These are phyloP conservation scores for Plantago coronopus DNA, from an alignment of 305 asterid genomes.

Conservation along the genomic window DNA sequence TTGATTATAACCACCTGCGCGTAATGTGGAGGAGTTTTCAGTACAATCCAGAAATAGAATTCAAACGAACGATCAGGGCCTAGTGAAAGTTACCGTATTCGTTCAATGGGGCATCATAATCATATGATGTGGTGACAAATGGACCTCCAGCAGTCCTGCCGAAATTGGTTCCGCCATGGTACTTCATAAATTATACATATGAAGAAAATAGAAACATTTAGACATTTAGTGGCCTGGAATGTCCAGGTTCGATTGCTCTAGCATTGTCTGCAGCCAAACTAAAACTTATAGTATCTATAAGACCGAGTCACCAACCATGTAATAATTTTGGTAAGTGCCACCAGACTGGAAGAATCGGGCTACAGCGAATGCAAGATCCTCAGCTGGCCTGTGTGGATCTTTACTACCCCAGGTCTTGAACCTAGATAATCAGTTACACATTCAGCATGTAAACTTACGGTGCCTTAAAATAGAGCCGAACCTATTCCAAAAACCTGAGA, in stretches of 20 bases:
- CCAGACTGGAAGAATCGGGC: slow-evolving; percentile 42
- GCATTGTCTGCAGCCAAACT: too few relatives aligned
- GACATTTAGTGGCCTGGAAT: too few relatives aligned
- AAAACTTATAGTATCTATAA: too few relatives aligned
- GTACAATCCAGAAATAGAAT: not conserved
- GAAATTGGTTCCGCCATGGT: slow-evolving; percentile 63
- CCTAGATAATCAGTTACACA: slow-evolving; percentile 24
- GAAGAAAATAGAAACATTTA: too few relatives aligned
- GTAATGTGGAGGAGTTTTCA: not conserved
- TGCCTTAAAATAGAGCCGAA: not conserved
- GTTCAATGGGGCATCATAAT: slow-evolving; percentile 53
- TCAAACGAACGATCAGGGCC: too few relatives aligned
- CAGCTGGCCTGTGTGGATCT: slow-evolving; percentile 39
- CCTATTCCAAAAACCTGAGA: not conserved
- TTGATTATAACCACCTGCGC: slow-evolving; percentile 29
- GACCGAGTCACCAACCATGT: slow-evolving; percentile 33
- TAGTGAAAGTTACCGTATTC: slow-evolving; percentile 40
- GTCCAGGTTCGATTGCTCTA: too few relatives aligned
- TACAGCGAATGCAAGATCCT: slow-evolving; percentile 45
- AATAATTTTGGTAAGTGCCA: slow-evolving; percentile 42
- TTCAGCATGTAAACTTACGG: not conserved
- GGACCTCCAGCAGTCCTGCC: slow-evolving; percentile 61
- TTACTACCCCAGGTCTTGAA: slow-evolving; percentile 41
- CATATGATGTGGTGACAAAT: slow-evolving; percentile 47
- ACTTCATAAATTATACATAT: slow-evolving; percentile 28